Evolutionary conservation across 495 filamentous ascomycete genomes (phyloP).

Genomic region (Usnea hakonensis): DNA sequence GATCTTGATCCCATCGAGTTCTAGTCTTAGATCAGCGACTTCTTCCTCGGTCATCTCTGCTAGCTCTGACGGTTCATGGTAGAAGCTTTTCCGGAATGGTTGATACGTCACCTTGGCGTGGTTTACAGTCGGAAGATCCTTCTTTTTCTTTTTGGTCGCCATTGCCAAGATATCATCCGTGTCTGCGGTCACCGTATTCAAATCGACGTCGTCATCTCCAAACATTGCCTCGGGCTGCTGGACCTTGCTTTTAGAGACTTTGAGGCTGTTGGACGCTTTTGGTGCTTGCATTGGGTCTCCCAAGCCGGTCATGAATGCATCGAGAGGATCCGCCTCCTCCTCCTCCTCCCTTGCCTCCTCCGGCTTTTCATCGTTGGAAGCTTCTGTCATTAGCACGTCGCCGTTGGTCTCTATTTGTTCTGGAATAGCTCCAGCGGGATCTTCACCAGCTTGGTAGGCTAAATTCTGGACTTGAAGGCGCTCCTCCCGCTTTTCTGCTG

Average conservation of each 20-base stretch:
- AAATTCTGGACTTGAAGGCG: constrained; percentile 48
- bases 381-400: constrained; percentile 42
- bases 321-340: constrained; percentile 83
- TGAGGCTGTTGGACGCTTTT: constrained; percentile 33
- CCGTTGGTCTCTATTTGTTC: constrained; percentile 33
- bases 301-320: constrained; percentile 90
- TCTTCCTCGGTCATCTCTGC: constrained; percentile 81
- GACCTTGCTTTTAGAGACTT: constrained; percentile 39
- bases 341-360: constrained; percentile 43
- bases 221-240: constrained; percentile 79
- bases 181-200: constrained; percentile 60
- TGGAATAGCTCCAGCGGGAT: constrained; percentile 21
- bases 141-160: constrained; percentile 91
- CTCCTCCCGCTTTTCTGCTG: constrained; percentile 68
- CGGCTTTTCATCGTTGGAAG: constrained; percentile 22
- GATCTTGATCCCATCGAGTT: constrained; percentile 94
- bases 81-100: constrained; percentile 87
- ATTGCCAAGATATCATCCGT: constrained; percentile 81
- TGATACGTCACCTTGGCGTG: constrained; percentile 80
- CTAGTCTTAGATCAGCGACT: constrained; percentile 67
- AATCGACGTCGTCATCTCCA: constrained; percentile 69
- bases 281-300: constrained; percentile 44
- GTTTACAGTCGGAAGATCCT: constrained; percentile 80
- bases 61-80: constrained; percentile 79
- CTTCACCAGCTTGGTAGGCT: constrained; percentile 33